Base-by-base conservation (phyloP, 495 filamentous ascomycete species). In the Aspergillus baeticus region DNA sequence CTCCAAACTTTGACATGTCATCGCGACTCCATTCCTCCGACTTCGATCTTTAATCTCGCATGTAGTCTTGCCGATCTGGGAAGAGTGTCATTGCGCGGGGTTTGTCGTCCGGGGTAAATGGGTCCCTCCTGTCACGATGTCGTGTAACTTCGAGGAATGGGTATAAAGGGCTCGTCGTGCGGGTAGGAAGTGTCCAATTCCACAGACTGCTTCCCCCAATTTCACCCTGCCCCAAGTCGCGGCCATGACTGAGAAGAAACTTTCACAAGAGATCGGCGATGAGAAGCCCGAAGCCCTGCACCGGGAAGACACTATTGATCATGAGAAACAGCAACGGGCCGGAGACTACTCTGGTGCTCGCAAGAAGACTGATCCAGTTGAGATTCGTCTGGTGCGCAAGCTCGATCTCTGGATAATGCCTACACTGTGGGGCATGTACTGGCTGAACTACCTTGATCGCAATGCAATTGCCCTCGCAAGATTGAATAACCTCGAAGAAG, bases 321-420 rank as follows among this genome's bases (percentile, higher is more conserved):
- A 48, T 5, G 45, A 48, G 18, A 48, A 48, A 18, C 45, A 35
- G 45, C 45, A 48, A 8, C 18, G 10, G 15, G 17, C 17, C 15
- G 42, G 42, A 29, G 75, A 78, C 54, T 70, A 74, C 42, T 73
- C 69, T 31, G 73, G 75, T 15, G 71, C 73, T 10, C 55, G 65
- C 41, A 62, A 60, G 29, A 75, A 76, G 55, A 71, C 71, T 20
- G 69, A 76, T 41, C 72, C 72, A 2, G 58, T 49, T 21, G 76
- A 80, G 60, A 78, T 72, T 38, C 63, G 65, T 1, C 57, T 81
- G 14, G 77, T 79, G 21, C 68, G 65, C 37, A 81, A 79, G 63
- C 64, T 81, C 4, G 77, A 79, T 59, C 51, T 58, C 31, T 77
- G 68, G 54, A 77, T 81, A 35, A 78, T 79, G 74, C 73, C 73